Percentiles rank a stretch among this genome's conserved stretches.
phyloP scores from a whole-genome alignment of 345 rosid species.

The Diplotaxis tenuifolia region DNA sequence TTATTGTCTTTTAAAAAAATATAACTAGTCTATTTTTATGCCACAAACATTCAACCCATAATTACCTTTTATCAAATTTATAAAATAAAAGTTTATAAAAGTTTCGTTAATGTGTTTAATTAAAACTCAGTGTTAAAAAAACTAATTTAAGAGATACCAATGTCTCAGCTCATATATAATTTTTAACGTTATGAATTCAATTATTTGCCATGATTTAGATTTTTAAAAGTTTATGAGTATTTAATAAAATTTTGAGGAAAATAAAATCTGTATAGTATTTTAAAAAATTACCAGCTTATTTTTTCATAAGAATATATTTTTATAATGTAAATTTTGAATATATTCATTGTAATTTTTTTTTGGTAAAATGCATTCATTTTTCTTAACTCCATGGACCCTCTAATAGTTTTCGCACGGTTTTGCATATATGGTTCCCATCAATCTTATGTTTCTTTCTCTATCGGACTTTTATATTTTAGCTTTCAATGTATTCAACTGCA shows the following conservation, averaged over 20 bases:
- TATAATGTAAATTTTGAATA: background rate
- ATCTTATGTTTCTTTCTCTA: background rate
- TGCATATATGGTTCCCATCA: background rate
- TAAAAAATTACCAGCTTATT: background rate
- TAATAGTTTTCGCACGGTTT: background rate
- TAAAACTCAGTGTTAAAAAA: too few species aligned
- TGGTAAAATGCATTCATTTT: background rate
- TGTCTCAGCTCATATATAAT: background rate
- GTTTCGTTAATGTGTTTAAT: too few species aligned
- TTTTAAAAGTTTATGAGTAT: background rate
- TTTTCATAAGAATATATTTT: background rate
- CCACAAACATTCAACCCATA: too few species aligned
- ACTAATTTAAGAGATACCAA: background rate
- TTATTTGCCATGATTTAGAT: background rate
- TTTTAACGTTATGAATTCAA: background rate
- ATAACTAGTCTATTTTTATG: too few species aligned
- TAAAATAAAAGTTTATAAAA: too few species aligned
- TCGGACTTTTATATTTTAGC: background rate
- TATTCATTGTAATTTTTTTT: background rate
- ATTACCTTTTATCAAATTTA: too few species aligned
- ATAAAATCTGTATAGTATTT: background rate
- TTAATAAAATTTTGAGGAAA: background rate
- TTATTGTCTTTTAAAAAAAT: background rate
- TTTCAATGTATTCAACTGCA: background rate
- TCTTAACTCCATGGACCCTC: background rate